Evolutionary conservation across 352 stramenopile genomes (phyloP).

Genomic region (Globisporangium carolinianum): DNA sequence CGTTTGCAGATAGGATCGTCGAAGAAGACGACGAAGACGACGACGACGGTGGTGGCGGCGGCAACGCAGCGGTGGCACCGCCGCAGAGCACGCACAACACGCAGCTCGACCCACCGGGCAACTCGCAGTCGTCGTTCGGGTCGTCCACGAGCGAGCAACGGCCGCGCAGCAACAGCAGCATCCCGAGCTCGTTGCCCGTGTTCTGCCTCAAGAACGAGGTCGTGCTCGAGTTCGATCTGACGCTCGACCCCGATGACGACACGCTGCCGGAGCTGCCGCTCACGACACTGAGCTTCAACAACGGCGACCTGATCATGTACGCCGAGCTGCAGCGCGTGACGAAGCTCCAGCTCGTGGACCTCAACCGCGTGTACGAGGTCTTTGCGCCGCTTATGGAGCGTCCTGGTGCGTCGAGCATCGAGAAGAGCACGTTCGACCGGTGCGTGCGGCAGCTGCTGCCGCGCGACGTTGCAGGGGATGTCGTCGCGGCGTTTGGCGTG

Average conservation of each 20-base stretch:
- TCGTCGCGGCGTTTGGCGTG: constrained; percentile 56
- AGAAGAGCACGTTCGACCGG: constrained; percentile 74
- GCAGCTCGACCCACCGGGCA: constrained; percentile 7
- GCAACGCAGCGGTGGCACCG: background rate
- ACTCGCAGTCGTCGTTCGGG: constrained; percentile 33
- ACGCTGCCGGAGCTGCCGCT: constrained; percentile 57
- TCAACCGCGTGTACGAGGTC: constrained; percentile 59
- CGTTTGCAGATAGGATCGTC: constrained; percentile 55
- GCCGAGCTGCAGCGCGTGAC: constrained; percentile 70
- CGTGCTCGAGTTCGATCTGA: constrained; percentile 77
- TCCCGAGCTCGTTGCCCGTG: constrained; percentile 53
- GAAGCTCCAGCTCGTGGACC: constrained; percentile 60
- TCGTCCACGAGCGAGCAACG: constrained; percentile 49
- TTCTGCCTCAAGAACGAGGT: constrained; percentile 81
- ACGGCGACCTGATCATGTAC: constrained; percentile 80
- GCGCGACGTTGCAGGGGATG: constrained; percentile 34
- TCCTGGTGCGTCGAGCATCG: constrained; percentile 44
- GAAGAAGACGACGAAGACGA: constrained; percentile 76
- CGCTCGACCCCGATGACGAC: constrained; percentile 57
- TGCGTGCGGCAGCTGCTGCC: constrained; percentile 65
- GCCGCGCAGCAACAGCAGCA: constrained; percentile 33
- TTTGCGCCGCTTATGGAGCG: constrained; percentile 71
- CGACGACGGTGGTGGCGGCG: constrained; percentile 12
- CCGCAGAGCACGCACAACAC: constrained; percentile 4
- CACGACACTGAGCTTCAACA: constrained; percentile 69